These are phyloP conservation scores for Cladosporium sp. DNA, from an alignment of 2,329 filamentous ascomycete species.

Conservation along the genomic window DNA sequence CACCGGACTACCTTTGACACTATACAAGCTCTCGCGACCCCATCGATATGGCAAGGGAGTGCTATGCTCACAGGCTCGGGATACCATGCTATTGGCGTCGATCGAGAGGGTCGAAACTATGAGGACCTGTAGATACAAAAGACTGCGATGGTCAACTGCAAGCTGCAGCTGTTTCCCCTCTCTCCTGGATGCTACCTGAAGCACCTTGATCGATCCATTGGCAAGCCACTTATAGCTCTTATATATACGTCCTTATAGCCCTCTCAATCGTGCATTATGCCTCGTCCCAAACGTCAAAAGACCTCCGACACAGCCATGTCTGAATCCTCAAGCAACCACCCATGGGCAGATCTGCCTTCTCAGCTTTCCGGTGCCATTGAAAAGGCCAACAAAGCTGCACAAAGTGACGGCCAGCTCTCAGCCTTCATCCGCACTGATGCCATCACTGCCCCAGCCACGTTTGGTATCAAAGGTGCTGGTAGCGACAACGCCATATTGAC, in stretches of 20 bases:
- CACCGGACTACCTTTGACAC: neutral
- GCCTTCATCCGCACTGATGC: constrained; percentile 37
- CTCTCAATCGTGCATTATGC: neutral
- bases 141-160: neutral
- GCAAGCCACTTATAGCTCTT: constrained; percentile 1
- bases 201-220: constrained; percentile 3
- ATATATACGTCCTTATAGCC: neutral
- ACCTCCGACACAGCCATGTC: constrained; percentile 16
- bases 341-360: constrained; percentile 36
- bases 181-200: neutral
- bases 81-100: neutral
- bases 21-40: constrained; percentile 1
- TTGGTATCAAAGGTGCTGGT: constrained; percentile 38
- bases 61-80: neutral
- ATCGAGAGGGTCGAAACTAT: neutral
- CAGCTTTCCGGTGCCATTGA: constrained; percentile 30
- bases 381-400: constrained; percentile 33
- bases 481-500: constrained; percentile 34
- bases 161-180: constrained; percentile 12
- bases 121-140: constrained; percentile 4
- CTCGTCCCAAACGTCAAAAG: constrained; percentile 22
- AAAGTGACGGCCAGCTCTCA: constrained; percentile 35
- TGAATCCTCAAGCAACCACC: constrained; percentile 24
- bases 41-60: neutral
- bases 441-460: constrained; percentile 34